Conservation (phyloP, 345 rosid genomes). For the Bruguiera parviflora region DNA sequence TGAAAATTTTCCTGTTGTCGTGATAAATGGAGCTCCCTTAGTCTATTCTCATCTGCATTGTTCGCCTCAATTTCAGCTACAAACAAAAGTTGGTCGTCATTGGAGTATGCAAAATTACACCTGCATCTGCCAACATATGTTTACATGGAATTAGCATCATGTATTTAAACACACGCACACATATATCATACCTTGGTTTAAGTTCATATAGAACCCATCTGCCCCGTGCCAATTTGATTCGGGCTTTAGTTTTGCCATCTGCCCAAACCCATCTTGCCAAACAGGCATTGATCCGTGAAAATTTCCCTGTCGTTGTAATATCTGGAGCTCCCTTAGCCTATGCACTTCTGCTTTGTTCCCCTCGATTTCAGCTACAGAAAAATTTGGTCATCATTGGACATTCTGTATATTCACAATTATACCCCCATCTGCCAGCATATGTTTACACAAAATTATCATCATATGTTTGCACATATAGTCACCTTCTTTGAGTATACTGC, state of each 20-base stretch:
- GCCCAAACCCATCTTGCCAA: conserved; percentile 17
- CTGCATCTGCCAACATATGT: too few species aligned
- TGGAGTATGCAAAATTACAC: too few species aligned
- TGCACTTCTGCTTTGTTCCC: conserved; percentile 19
- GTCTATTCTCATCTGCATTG: conserved; percentile 14
- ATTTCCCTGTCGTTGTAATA: conserved; percentile 6
- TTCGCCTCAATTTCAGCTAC: conserved; percentile 27
- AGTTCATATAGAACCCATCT: not conserved
- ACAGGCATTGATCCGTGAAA: not conserved
- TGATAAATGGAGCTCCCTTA: conserved; percentile 14
- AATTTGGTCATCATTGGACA: too few species aligned
- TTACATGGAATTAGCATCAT: too few species aligned
- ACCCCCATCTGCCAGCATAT: too few species aligned
- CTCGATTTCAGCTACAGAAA: conserved; percentile 25
- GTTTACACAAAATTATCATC: too few species aligned
- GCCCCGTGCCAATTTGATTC: not conserved
- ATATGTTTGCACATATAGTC: not conserved
- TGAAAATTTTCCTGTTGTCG: conserved; percentile 11
- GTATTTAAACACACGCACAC: too few species aligned
- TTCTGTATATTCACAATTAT: not conserved
- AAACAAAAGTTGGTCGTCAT: not conserved
- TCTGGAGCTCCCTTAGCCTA: conserved; percentile 20
- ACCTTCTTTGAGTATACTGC: conserved; percentile 16
- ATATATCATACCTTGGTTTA: not conserved
- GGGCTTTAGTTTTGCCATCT: conserved; percentile 9